Evolutionary conservation across 495 filamentous ascomycete species (phyloP).

Genomic region (Xylaria sp.): DNA sequence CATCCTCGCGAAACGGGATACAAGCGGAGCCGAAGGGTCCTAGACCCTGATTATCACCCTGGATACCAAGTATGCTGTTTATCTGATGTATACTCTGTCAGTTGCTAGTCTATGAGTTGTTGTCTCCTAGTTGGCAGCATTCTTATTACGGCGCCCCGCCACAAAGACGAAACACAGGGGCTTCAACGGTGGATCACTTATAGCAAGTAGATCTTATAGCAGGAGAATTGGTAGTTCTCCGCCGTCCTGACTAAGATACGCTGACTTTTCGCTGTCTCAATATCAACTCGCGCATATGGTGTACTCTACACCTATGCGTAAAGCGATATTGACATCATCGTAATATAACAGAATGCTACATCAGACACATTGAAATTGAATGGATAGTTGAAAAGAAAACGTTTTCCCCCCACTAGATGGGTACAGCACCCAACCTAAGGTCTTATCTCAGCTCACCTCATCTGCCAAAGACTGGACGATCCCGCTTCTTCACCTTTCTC

Average conservation of each 20-base stretch:
- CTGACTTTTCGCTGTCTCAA: neutral
- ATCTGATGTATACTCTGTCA: neutral
- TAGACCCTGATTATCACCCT: no score
- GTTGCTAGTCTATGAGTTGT: neutral
- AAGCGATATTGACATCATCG: neutral
- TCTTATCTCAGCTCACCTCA: slow-evolving; percentile 30
- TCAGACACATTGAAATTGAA: neutral
- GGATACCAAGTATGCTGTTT: neutral
- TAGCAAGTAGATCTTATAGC: slow-evolving; percentile 6
- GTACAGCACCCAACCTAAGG: neutral
- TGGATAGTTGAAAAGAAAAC: neutral
- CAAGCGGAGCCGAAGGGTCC: neutral
- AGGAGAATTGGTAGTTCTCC: neutral
- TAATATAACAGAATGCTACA: slow-evolving; percentile 7
- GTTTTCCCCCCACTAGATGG: neutral
- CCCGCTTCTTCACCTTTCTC: slow-evolving; percentile 16
- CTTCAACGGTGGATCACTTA: neutral
- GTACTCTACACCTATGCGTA: neutral
- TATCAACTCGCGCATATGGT: neutral
- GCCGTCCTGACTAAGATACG: neutral
- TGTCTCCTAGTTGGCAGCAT: neutral
- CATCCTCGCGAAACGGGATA: neutral
- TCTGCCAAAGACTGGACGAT: slow-evolving; percentile 3
- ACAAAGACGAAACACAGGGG: neutral
- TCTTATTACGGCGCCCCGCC: neutral